phyloP scores from a whole-genome alignment of 1,284 basidiomycete species.

The Sparassis latifolia region DNA sequence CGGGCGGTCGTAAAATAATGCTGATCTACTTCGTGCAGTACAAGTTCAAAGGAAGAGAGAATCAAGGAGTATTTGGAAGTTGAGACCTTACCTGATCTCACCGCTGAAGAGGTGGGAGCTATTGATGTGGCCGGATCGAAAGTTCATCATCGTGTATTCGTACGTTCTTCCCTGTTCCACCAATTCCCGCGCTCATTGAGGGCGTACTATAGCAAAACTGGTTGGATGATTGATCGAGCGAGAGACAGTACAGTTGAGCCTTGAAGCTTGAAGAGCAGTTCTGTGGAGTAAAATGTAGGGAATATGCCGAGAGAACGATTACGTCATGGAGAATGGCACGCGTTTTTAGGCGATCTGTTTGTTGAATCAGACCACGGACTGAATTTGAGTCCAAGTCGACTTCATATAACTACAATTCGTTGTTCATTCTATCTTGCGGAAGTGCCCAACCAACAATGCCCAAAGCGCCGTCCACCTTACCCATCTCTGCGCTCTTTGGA shows the following conservation, averaged over 20 bases:
- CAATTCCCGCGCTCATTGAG: neutral
- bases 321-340: too few relatives aligned
- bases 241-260: too few relatives aligned
- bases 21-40: constrained; percentile 31
- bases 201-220: neutral
- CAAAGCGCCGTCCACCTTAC: constrained; percentile 49
- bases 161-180: constrained; percentile 17
- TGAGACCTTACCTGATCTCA: constrained; percentile 49
- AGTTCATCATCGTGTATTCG: constrained; percentile 49
- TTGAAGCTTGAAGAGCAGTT: too few relatives aligned
- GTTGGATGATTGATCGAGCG: neutral
- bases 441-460: constrained; percentile 44
- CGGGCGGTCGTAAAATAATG: neutral
- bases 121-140: constrained; percentile 60
- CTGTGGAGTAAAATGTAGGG: too few relatives aligned
- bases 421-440: too few relatives aligned
- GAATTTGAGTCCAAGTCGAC: too few relatives aligned
- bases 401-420: too few relatives aligned
- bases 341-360: too few relatives aligned
- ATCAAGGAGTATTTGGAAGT: constrained; percentile 63
- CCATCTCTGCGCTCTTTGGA: constrained; percentile 78
- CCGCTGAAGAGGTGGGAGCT: constrained; percentile 49
- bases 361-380: too few relatives aligned
- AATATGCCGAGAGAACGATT: too few relatives aligned
- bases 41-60: constrained; percentile 63